Evolutionary conservation across 768 basidiomycete genomes (phyloP), one percentile per base, ranked within the genome.

Genomic region (Boletales sp.): DNA sequence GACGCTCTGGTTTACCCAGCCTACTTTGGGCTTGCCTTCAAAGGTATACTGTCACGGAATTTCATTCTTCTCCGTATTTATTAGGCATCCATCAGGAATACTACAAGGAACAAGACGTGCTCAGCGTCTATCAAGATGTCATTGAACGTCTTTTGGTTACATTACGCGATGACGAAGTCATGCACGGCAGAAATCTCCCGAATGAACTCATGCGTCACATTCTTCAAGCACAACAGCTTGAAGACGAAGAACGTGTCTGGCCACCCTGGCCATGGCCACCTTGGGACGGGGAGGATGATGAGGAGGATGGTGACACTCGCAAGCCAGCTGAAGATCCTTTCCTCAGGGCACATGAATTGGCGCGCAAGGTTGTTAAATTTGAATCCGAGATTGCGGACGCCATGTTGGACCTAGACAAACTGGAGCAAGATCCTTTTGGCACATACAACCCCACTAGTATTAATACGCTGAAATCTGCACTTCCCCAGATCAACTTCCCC

Each of bases 261-360:
- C 88, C 87, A 38, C 86, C 86, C 35, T 84, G 86, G 86, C 84
- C 87, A 14, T 86, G 87, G 87, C 87, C 89, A 61, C 91, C 92
- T 6, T 93, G 88, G 87, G 84, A 78, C 38, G 82, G 69, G 21
- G 82, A 83, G 29, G 81, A 76, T 15, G 81, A 76, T n/a, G 74
- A 72, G 29, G 72, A 72, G 7, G 69, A 69, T 32, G 67, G 70
- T 15, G 73, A 77, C 27, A 65, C 59, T 34, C 55, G 64, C 36
- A 76, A 75, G 48, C 64, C 54, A 2, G 47, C 60, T 12, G 50
- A 59, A 0, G 67, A 70, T 51, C 67, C 67, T 1, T 69, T 68
- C 48, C 48, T 79, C 48, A 74, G 75, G 49, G 81, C 85, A 8
- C 78, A 73, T 18, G 76, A 79, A 42, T 73, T 94, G 8, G 86